Evolutionary conservation across 371 early-diverging fungal genomes (phyloP), one percentile per base, ranked within the genome.

Genomic region (Coemansia linderi): DNA sequence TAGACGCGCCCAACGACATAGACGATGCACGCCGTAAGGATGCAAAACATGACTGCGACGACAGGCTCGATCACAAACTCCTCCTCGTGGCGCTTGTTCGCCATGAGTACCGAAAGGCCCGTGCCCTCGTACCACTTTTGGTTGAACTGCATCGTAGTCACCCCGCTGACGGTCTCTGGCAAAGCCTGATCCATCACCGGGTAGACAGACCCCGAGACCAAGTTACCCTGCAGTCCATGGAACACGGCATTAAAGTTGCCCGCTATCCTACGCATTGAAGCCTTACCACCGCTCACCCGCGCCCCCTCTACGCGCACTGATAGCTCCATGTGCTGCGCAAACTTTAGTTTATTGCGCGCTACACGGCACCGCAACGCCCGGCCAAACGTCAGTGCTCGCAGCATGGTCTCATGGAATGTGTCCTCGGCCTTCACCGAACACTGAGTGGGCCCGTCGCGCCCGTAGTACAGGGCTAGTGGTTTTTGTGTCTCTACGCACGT

Each of bases 1-100:
- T 79, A 79, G 4, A 75, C 79, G 2, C 79, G 71, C 19, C 79
- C 79, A 9, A 66, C 72, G 10, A 79, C 75, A 43, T 79, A 79
- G 4, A 79, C 75, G 10, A 63, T 43, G 27, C 75, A 75, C 3
- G 72, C 79, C 19, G 79, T 66, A 10, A 79, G 75, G 19, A 79
- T 52, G 39, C 79, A 79, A 31, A 75, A 75, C 79, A 79, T 75
- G 12, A 71, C 17, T 0, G 75, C 75, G 29, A 79, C 75, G 15
- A 79, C 63, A 5, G 79, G 79, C 40, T 65, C 62, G 58, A 79
- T 79, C 40, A 75, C 65, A 40, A 75, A 74, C 48, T 71, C 75
- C 39, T 79, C 75, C 46, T 79, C 72, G 31, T 65, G 48, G 8
- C 75, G 60, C 63, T 65, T 57, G 39, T 68, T 79, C 9, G 79